phyloP scores from a whole-genome alignment of 305 asterid genomes.

The Fraxinus nigra region DNA sequence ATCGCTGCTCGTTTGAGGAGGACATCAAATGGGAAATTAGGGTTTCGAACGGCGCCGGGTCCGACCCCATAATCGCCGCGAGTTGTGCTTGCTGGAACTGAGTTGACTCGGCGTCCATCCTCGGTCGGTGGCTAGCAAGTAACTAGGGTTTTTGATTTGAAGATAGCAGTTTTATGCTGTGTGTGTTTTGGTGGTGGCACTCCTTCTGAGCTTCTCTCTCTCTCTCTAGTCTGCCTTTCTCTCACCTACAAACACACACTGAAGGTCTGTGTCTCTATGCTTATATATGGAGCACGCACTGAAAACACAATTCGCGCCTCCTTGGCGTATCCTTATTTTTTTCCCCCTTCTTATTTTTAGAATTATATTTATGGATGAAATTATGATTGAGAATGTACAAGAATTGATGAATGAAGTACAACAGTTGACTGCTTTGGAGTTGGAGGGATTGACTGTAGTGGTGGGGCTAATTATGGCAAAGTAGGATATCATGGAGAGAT shows the following conservation, averaged over 20 bases:
- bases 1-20: conserved; percentile 67
- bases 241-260: conserved; percentile 30
- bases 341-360: neutral
- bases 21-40: conserved; percentile 80
- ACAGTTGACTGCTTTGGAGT: conserved; percentile 19
- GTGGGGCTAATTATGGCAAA: conserved; percentile 44
- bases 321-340: neutral
- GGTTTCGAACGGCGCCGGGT: conserved; percentile 69
- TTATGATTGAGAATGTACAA: conserved; percentile 30
- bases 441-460: conserved; percentile 12
- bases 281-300: conserved; percentile 22
- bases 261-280: conserved; percentile 24
- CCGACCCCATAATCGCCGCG: conserved; percentile 68
- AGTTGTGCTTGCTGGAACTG: conserved; percentile 71
- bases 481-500: conserved; percentile 20
- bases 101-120: conserved; percentile 64
- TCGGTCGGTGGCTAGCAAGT: conserved; percentile 22
- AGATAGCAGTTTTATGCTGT: neutral
- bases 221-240: conserved; percentile 16
- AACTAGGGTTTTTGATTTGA: conserved; percentile 41
- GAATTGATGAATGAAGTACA: neutral
- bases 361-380: neutral
- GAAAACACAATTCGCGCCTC: conserved; percentile 17
- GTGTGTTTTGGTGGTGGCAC: conserved; percentile 27
- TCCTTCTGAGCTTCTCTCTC: conserved; percentile 21